Percentiles rank a stretch among this genome's conserved stretches.
phyloP scores from a whole-genome alignment of 2,329 filamentous ascomycete genomes.

The Penicillium sp. region DNA sequence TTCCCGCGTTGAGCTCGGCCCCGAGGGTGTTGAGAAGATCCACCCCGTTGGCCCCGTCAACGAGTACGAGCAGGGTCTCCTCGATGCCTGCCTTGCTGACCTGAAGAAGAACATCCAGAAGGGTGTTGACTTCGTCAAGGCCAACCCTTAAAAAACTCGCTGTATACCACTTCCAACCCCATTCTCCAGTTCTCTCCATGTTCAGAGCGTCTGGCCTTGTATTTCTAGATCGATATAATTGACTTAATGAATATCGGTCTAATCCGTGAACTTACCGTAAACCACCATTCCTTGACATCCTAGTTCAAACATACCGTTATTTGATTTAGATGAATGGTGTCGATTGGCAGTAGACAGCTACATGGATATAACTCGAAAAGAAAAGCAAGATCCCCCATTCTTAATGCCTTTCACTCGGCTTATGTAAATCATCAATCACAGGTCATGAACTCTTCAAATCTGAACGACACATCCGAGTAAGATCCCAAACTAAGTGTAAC shows the following conservation, averaged over 20 bases:
- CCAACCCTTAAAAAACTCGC: slow-evolving; percentile 49
- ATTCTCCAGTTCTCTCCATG: slow-evolving; percentile 11
- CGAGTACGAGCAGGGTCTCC: slow-evolving; percentile 81
- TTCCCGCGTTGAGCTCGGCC: slow-evolving; percentile 91
- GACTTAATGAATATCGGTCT: slow-evolving; percentile 19
- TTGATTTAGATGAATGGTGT: not conserved
- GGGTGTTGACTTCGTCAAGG: slow-evolving; percentile 64
- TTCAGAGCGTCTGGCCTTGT: slow-evolving; percentile 10
- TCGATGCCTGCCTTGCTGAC: slow-evolving; percentile 77
- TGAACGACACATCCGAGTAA: not conserved
- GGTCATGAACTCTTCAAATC: not conserved
- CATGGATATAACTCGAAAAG: not conserved
- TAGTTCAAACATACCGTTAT: not conserved
- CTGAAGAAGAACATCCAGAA: slow-evolving; percentile 82
- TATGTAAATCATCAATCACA: not conserved
- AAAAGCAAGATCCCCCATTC: not conserved
- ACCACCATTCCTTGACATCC: not conserved
- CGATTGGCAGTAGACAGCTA: not conserved
- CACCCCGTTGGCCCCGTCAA: slow-evolving; percentile 81
- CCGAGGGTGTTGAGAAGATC: slow-evolving; percentile 94
- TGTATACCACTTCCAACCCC: slow-evolving; percentile 21
- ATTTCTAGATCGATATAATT: slow-evolving; percentile 27
- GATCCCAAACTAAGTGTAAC: slow-evolving; percentile 53
- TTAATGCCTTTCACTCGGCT: not conserved
- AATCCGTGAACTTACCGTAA: not conserved